Base-by-base conservation (phyloP, 2,329 filamentous ascomycete species). In the Aureobasidium sp. region DNA sequence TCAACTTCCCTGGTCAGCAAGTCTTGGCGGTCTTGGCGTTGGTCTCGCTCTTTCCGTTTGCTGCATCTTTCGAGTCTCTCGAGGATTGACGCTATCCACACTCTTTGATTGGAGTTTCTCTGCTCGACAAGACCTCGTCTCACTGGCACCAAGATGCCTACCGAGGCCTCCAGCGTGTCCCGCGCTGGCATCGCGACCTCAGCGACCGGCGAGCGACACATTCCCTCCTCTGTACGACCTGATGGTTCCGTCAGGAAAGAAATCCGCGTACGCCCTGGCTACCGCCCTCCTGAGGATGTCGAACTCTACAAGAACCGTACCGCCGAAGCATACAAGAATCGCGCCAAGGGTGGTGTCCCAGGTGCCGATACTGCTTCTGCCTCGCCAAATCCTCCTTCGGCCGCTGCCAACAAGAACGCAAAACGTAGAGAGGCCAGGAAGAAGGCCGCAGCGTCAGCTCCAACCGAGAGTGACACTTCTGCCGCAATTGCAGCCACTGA, bases 221-320 rank as follows among this genome's bases (percentile, higher is more conserved):
- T 99, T 63, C 94, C 94, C 29, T 84, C 92, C 47, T 97, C 93
- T 0, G 79, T 85, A 47, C 88, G 95, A 61, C 78, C 94, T 27
- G 94, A 99, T 72, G 94, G 94, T 63, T 91, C 88, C 56, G 90
- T 90, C n/a, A 86, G 94, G 62, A 95, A 90, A 72, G 93, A 96
- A 70, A 97, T 97, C 72, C 90, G 90, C 71, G 91, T 99, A 64
- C 86, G 91, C 34, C 93, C 94, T 0, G 95, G 94, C 60, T 99
- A 97, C 76, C 87, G 87, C 37, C 95, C 94, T 1, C 91, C 92
- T 0, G 94, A 99, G 77, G 94, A 99, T 75, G 88, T 97, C 66
- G 91, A 97, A 72, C 81, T 96, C 49, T 99, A 99, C 83, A 95
- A 91, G 79, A 97, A 96, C 75, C 87, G 90, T 62, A 91, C 87